Evolutionary conservation across 495 filamentous ascomycete genomes (phyloP).

Genomic region (Poronia punctata): DNA sequence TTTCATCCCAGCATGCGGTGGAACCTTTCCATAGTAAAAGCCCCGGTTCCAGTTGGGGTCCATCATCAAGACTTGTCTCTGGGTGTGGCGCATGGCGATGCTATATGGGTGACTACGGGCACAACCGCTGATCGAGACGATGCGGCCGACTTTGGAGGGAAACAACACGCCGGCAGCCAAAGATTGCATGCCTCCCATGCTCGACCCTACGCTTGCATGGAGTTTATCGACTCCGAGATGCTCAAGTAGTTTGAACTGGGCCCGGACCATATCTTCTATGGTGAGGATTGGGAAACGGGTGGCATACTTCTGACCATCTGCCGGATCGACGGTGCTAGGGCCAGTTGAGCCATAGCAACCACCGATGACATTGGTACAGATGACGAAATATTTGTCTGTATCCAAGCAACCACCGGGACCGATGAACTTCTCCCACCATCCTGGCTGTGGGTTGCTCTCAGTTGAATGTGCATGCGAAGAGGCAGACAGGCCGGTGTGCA

Average conservation of each 20-base stretch:
- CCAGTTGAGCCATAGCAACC: conserved; percentile 96
- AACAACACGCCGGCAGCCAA: conserved; percentile 85
- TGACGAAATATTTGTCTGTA: conserved; percentile 84
- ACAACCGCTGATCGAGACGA: conserved; percentile 90
- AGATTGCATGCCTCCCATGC: conserved; percentile 99
- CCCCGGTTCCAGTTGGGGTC: conserved; percentile 97
- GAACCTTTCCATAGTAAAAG: conserved; percentile 85
- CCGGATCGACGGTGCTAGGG: conserved; percentile 80
- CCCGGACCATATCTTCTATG: conserved; percentile 94
- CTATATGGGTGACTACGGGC: conserved; percentile 95
- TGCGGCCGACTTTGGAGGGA: conserved; percentile 67
- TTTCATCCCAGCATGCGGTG: conserved; percentile 95
- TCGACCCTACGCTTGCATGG: conserved; percentile 88
- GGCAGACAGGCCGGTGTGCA: conserved; percentile 91
- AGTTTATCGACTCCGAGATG: conserved; percentile 68
- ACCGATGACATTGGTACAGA: conserved; percentile 95
- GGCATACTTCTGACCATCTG: conserved; percentile 80
- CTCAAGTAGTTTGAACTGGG: conserved; percentile 88
- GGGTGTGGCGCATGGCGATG: conserved; percentile 98
- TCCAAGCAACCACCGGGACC: conserved; percentile 80
- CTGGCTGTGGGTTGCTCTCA: conserved; percentile 70
- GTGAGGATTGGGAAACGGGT: conserved; percentile 96
- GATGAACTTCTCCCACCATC: conserved; percentile 99
- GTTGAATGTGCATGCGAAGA: conserved; percentile 96
- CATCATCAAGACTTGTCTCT: conserved; percentile 97